phyloP scores from a whole-genome alignment of 495 filamentous ascomycete species.

The Sphaerosporella brunnea region DNA sequence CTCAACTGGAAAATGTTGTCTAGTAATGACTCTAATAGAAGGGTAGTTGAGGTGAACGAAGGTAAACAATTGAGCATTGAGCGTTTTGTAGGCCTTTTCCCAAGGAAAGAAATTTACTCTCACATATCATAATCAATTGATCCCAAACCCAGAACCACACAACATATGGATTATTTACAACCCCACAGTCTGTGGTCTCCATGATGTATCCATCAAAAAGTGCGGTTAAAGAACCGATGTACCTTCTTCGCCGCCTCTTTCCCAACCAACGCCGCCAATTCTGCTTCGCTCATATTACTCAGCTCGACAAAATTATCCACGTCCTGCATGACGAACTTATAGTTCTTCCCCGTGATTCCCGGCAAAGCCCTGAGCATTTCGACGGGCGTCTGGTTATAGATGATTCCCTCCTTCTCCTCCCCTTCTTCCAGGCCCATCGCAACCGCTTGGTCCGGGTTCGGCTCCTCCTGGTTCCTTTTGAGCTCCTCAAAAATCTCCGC shows the following conservation, averaged over 20 bases:
- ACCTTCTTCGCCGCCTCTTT: constrained; percentile 65
- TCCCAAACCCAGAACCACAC: too few species aligned
- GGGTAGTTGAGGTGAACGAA: too few species aligned
- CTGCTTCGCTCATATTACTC: constrained; percentile 65
- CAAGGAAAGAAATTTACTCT: too few species aligned
- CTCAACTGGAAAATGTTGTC: too few species aligned
- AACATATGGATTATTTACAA: too few species aligned
- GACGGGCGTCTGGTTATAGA: constrained; percentile 6
- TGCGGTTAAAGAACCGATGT: constrained; percentile 66
- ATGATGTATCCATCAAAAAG: too few species aligned
- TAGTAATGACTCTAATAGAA: too few species aligned
- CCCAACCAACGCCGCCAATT: constrained; percentile 56
- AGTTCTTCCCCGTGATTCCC: constrained; percentile 62
- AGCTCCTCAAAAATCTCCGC: constrained; percentile 90
- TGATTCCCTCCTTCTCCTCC: constrained; percentile 31
- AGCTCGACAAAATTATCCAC: constrained; percentile 63
- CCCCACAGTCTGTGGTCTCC: too few species aligned
- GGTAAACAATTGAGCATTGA: too few species aligned
- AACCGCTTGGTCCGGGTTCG: constrained; percentile 75
- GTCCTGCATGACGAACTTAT: constrained; percentile 50
- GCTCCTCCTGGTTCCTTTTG: constrained; percentile 74
- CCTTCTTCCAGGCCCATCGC: constrained; percentile 56
- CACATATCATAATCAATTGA: too few species aligned
- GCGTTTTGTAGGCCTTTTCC: too few species aligned
- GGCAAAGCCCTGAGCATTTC: constrained; percentile 82